Percentiles rank a stretch among this genome's conserved stretches.
Evolutionary conservation across 106 monocot genomes (phyloP).

Genomic region (Phalaenopsis aphrodite): DNA sequence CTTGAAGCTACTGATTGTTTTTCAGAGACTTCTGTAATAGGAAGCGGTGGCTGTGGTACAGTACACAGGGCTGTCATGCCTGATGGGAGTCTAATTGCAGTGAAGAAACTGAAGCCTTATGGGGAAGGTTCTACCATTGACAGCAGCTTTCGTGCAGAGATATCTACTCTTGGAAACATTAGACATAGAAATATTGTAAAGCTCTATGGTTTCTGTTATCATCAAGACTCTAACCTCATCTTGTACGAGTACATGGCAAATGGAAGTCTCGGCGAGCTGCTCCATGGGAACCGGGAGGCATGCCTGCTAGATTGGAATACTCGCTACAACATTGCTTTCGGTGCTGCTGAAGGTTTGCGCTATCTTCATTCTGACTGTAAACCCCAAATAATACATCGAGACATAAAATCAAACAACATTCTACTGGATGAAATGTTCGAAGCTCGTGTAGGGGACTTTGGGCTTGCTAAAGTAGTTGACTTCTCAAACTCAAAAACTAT

Average conservation of each 20-base stretch:
- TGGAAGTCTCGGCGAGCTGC: conserved; percentile 62
- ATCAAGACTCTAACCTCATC: conserved; percentile 59
- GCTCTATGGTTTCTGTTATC: conserved; percentile 70
- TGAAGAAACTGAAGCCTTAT: conserved; percentile 60
- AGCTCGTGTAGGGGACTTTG: conserved; percentile 77
- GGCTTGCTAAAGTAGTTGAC: conserved; percentile 47
- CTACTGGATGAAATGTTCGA: conserved; percentile 53
- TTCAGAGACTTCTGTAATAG: conserved; percentile 54
- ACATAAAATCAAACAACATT: conserved; percentile 82
- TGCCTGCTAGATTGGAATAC: conserved; percentile 54
- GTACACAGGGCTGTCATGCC: conserved; percentile 66
- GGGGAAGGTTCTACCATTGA: conserved; percentile 56
- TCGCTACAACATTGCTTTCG: conserved; percentile 65
- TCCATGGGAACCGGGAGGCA: conserved; percentile 37
- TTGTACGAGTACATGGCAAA: conserved; percentile 81
- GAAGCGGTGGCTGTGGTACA: conserved; percentile 73
- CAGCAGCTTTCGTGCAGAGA: conserved; percentile 63
- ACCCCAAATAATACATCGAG: conserved; percentile 67
- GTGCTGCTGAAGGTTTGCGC: conserved; percentile 69
- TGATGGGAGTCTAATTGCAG: conserved; percentile 48
- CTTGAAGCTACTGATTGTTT: conserved; percentile 53
- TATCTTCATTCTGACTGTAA: conserved; percentile 76
- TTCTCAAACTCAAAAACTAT: conserved; percentile 55
- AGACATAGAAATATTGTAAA: conserved; percentile 77
- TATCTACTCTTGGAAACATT: conserved; percentile 71